phyloP scores from a whole-genome alignment of 2,329 filamentous ascomycete genomes.

The Cladophialophora exuberans region DNA sequence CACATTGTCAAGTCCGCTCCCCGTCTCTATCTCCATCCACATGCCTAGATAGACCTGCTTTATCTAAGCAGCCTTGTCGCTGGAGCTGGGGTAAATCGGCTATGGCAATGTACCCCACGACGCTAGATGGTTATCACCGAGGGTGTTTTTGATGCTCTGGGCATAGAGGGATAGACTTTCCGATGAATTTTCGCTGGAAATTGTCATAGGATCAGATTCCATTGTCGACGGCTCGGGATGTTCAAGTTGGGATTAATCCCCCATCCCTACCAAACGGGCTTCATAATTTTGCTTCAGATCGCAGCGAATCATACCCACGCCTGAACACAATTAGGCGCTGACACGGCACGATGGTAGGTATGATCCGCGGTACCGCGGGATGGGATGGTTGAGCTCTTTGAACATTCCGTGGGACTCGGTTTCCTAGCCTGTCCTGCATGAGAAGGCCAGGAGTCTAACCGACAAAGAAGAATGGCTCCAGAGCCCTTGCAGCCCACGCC shows the following conservation, averaged over 20 bases:
- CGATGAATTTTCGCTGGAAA: neutral
- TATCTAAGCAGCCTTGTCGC: too few relatives aligned
- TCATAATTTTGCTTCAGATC: too few relatives aligned
- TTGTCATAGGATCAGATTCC: too few relatives aligned
- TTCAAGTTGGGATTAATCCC: neutral
- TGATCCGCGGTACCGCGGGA: neutral
- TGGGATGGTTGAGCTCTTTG: neutral
- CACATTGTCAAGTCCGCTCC: too few relatives aligned
- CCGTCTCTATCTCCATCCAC: too few relatives aligned
- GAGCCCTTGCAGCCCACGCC: neutral
- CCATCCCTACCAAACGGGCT: too few relatives aligned
- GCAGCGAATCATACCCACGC: too few relatives aligned
- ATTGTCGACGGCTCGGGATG: neutral
- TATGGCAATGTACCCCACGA: neutral
- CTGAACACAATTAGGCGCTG: too few relatives aligned
- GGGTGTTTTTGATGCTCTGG: neutral
- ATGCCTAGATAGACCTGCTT: too few relatives aligned
- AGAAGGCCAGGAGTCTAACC: neutral
- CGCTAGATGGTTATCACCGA: too few relatives aligned
- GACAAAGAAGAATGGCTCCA: neutral
- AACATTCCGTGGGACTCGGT: constrained; percentile 2
- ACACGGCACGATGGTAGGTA: too few relatives aligned
- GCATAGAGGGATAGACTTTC: neutral
- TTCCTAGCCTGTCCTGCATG: neutral
- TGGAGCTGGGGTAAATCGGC: neutral